Base-by-base conservation (phyloP, 2,329 filamentous ascomycete species). In the Arthroderma sp. region DNA sequence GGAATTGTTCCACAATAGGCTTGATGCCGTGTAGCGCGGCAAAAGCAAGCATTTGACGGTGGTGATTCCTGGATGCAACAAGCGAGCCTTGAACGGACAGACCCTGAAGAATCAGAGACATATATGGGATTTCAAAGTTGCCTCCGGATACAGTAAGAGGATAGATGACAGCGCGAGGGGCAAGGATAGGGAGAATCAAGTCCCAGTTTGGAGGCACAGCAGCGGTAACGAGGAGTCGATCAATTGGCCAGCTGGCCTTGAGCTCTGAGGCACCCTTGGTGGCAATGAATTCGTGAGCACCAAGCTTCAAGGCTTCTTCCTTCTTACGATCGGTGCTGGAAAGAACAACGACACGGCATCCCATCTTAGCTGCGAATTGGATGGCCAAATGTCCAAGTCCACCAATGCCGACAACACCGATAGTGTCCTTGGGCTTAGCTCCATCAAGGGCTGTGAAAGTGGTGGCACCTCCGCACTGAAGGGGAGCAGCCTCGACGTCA, bases 311-410 rank as follows among this genome's bases (percentile, higher is more conserved):
- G 0, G 72, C 74, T 51, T 74, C 72, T 39, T 69, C 61, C 52
- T 71, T 71, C 63, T 79, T 80, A 22, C 58, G 55, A 1, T 58
- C 57, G 39, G 67, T 70, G 1, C 68, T 62, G 0, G 70, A 74
- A 9, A 75, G 56, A 1, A 71, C 73, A 7, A 74, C 68, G 5
- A 70, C 71, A 44, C 28, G 73, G 42, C 93, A 69, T 48, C 87
- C 86, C 87, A 94, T 93, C 36, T 86, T 87, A 65, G 81, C 83
- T 44, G 85, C 86, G 66, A 93, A 94, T 68, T 94, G 88, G 55
- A 83, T 72, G 15, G 85, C 86, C 52, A 93, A 70, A 46, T 74
- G 79, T 30, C 86, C 86, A 46, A 94, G 75, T 56, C 86, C 85
- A 4, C 73, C 73, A 4, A 76, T 62, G 5, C 73, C 73, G 51